phyloP scores from a whole-genome alignment of 352 stramenopile species.

The Pythium diclinum region DNA sequence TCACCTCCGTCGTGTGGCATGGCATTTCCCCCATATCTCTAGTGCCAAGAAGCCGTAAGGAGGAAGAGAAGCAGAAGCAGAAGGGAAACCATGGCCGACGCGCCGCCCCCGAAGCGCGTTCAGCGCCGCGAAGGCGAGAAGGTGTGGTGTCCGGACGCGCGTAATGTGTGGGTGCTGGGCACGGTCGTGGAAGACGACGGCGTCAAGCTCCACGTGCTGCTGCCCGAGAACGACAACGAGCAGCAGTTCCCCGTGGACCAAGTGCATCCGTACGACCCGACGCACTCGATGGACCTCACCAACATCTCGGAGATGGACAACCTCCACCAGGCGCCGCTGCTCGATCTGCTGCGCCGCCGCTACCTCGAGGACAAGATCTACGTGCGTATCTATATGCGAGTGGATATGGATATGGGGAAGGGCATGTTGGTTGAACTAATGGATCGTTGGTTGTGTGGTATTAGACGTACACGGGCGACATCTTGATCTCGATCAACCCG shows the following conservation, averaged over 20 bases:
- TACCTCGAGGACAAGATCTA: slow-evolving; percentile 94
- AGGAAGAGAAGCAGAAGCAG: background rate
- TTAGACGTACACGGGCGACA: slow-evolving; percentile 92
- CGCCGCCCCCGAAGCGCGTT: slow-evolving; percentile 41
- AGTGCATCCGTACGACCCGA: slow-evolving; percentile 89
- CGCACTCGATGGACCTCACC: slow-evolving; percentile 82
- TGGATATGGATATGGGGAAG: background rate
- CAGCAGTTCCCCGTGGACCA: slow-evolving; percentile 78
- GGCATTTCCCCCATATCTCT: background rate
- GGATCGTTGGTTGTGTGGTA: background rate
- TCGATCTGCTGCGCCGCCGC: slow-evolving; percentile 83
- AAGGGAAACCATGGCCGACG: slow-evolving; percentile 18
- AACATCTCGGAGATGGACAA: slow-evolving; percentile 95
- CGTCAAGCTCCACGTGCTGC: slow-evolving; percentile 77
- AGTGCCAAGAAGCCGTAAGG: background rate
- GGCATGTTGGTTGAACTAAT: slow-evolving; percentile 4
- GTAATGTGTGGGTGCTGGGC: slow-evolving; percentile 85
- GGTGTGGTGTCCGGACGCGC: slow-evolving; percentile 81
- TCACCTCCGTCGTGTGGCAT: background rate
- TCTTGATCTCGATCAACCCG: slow-evolving; percentile 96
- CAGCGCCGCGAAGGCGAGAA: slow-evolving; percentile 80
- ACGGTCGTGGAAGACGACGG: slow-evolving; percentile 86
- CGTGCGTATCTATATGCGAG: slow-evolving; percentile 23
- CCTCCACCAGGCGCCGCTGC: slow-evolving; percentile 88
- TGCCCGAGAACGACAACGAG: slow-evolving; percentile 76